Conservation (phyloP, 495 filamentous ascomycete genomes). For the Evansstolkia leycettana region DNA sequence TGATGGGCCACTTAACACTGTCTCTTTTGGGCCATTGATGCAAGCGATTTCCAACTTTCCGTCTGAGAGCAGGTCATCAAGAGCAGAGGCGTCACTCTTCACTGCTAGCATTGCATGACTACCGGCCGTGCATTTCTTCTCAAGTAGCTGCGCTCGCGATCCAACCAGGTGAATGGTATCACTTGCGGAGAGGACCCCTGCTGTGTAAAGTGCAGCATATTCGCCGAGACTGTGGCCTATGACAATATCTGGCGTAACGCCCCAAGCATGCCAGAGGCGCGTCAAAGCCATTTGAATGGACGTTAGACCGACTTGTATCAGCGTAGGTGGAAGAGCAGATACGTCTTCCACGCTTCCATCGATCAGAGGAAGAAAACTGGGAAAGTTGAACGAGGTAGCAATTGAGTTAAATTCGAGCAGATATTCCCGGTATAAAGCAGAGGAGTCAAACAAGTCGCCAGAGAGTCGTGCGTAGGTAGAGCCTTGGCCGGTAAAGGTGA, state of each 20-base stretch:
- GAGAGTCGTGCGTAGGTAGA: constrained; percentile 32
- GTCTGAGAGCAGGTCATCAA: constrained; percentile 7
- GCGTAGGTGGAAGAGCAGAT: constrained; percentile 53
- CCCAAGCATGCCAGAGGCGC: constrained; percentile 69
- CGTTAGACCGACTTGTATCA: constrained; percentile 65
- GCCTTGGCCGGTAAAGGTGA: constrained; percentile 64
- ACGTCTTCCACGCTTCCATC: constrained; percentile 26
- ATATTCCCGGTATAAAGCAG: constrained; percentile 10
- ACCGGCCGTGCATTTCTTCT: constrained; percentile 5
- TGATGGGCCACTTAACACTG: constrained; percentile 45
- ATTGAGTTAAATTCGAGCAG: constrained; percentile 17
- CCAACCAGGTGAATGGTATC: constrained; percentile 57
- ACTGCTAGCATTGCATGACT: constrained; percentile 44
- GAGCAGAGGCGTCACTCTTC: constrained; percentile 17
- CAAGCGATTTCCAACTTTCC: constrained; percentile 37
- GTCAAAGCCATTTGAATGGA: constrained; percentile 81
- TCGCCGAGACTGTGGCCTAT: constrained; percentile 83
- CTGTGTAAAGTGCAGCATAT: constrained; percentile 73
- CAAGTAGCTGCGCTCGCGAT: constrained; percentile 10
- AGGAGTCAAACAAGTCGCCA: constrained; percentile 12
- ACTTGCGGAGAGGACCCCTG: constrained; percentile 65
- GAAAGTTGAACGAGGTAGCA: constrained; percentile 15
- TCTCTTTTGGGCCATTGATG: constrained; percentile 48
- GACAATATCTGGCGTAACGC: constrained; percentile 61
- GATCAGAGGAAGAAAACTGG: constrained; percentile 37